Evolutionary conservation across 495 filamentous ascomycete species (phyloP).

Genomic region (Geoglossum glabrum): DNA sequence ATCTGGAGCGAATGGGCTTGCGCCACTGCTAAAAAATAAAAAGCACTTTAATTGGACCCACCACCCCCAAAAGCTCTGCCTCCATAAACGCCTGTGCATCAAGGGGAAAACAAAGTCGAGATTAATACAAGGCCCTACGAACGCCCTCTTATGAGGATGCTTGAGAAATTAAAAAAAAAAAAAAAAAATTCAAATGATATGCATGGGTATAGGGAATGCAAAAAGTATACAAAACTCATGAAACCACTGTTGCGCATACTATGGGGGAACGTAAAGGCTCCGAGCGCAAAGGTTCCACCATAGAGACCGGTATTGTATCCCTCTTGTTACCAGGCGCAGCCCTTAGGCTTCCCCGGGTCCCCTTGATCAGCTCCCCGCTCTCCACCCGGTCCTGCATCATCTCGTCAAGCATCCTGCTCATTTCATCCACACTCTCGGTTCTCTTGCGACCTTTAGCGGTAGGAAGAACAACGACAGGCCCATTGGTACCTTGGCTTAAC

Average conservation of each 20-base stretch:
- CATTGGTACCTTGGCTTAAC: neutral
- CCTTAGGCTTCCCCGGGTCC: conserved; percentile 33
- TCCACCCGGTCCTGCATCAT: conserved; percentile 84
- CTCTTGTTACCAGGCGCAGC: conserved; percentile 15
- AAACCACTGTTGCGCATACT: conserved; percentile 1
- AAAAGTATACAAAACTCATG: neutral
- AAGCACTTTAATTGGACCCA: no score
- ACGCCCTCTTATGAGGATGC: no score
- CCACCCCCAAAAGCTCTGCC: no score
- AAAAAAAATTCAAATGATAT: no score
- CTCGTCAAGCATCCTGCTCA: conserved; percentile 76
- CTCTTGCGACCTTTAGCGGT: conserved; percentile 19
- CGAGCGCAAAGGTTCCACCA: neutral
- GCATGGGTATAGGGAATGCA: no score
- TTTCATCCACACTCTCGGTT: conserved; percentile 57
- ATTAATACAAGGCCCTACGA: no score
- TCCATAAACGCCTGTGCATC: no score
- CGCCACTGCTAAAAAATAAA: no score
- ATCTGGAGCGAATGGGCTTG: no score
- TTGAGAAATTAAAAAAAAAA: no score
- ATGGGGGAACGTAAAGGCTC: neutral
- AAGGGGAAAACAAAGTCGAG: no score
- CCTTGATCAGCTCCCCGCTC: conserved; percentile 39
- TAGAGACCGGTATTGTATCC: neutral
- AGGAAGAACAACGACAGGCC: conserved; percentile 5